Conservation (phyloP, 768 basidiomycete species). For the Candolleomyces efflorescens region DNA sequence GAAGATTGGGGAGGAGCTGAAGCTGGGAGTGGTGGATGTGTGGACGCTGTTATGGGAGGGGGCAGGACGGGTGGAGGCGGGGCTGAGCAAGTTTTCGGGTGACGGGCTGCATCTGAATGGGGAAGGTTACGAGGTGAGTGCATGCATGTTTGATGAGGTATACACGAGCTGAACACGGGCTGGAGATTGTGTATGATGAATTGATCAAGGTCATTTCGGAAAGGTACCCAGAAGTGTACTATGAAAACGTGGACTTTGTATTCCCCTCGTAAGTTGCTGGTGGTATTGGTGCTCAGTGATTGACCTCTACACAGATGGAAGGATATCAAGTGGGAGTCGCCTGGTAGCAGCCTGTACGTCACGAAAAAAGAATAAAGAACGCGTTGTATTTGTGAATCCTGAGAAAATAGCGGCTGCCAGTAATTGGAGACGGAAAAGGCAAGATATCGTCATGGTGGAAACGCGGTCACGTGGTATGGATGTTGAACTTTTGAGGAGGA, state of each 20-base stretch:
- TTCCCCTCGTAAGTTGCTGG: constrained; percentile 54
- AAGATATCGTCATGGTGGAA: neutral
- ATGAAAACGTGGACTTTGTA: constrained; percentile 51
- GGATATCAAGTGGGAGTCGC: constrained; percentile 29
- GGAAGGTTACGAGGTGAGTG: constrained; percentile 68
- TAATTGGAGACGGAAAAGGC: neutral
- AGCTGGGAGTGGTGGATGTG: constrained; percentile 65
- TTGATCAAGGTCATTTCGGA: constrained; percentile 53
- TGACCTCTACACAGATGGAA: constrained; percentile 27
- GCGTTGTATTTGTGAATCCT: neutral
- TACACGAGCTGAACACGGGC: constrained; percentile 4
- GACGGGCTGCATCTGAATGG: constrained; percentile 83
- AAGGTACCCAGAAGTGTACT: constrained; percentile 65
- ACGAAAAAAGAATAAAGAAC: constrained; percentile 6
- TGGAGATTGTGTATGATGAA: constrained; percentile 62
- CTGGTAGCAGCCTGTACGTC: constrained; percentile 18
- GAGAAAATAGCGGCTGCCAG: neutral
- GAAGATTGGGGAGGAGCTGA: constrained; percentile 50
- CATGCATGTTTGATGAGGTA: neutral
- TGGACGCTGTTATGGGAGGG: constrained; percentile 75
- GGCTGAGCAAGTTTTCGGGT: constrained; percentile 46
- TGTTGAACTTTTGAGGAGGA: constrained; percentile 53
- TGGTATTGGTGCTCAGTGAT: constrained; percentile 5
- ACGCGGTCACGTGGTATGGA: constrained; percentile 48
- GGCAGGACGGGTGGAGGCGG: constrained; percentile 56